phyloP scores from a whole-genome alignment of 148 eudicot species.

The Arctostaphylos glauca region DNA sequence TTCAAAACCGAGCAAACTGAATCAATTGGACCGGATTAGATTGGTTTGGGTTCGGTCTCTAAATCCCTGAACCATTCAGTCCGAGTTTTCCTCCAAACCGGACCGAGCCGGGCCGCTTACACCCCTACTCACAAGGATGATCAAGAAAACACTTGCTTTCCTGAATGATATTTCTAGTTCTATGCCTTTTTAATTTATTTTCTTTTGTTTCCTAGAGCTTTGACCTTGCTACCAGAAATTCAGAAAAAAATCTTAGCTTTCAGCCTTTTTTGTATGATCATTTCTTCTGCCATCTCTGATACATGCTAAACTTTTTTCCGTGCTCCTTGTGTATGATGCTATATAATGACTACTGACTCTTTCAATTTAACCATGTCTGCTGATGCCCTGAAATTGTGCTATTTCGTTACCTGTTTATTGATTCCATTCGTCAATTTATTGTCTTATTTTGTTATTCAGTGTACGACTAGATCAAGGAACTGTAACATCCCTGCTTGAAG shows the following conservation, averaged over 20 bases:
- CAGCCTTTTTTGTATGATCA: not conserved
- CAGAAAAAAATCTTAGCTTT: not conserved
- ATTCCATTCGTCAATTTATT: not conserved
- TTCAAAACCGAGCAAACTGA: no score
- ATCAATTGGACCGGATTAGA: no score
- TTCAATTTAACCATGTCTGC: not conserved
- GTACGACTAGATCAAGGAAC: constrained; percentile 51
- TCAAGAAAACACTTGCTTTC: not conserved
- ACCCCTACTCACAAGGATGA: not conserved
- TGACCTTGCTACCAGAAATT: not conserved
- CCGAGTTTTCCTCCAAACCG: not conserved
- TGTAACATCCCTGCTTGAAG: constrained; percentile 49
- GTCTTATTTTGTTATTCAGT: constrained; percentile 20
- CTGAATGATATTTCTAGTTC: not conserved
- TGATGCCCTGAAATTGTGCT: not conserved
- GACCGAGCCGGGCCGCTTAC: not conserved
- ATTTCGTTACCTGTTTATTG: constrained; percentile 1
- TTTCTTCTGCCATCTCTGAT: not conserved
- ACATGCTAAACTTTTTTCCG: not conserved
- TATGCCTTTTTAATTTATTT: not conserved
- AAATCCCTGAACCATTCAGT: no score
- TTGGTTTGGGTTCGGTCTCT: no score
- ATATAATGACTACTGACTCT: not conserved
- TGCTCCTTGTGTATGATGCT: not conserved
- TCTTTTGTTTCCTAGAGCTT: not conserved